Evolutionary conservation across 768 basidiomycete genomes (phyloP).

Genomic region (Suillus fuscotomentosus): DNA sequence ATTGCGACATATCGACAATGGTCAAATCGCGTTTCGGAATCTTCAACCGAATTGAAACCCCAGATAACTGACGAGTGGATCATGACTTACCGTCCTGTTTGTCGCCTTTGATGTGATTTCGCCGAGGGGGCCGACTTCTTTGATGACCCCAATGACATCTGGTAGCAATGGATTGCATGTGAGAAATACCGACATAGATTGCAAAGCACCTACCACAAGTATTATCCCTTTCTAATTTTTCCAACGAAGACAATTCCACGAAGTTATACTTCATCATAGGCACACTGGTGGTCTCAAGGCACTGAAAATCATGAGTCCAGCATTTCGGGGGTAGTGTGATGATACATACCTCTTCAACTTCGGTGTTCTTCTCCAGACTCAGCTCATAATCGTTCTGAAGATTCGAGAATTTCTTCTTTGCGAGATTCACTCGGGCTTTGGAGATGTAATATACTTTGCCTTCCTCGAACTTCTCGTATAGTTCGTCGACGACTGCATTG

Average conservation of each 20-base stretch:
- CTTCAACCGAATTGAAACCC: constrained; percentile 36
- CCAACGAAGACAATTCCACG: constrained; percentile 59
- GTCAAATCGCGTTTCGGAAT: constrained; percentile 87
- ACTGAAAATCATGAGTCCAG: constrained; percentile 44
- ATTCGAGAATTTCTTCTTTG: constrained; percentile 95
- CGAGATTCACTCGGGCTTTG: constrained; percentile 88
- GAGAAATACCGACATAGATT: neutral
- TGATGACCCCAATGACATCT: constrained; percentile 91
- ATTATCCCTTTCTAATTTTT: constrained; percentile 71
- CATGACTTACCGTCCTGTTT: constrained; percentile 52
- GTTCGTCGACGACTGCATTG: constrained; percentile 78
- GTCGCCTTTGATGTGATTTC: constrained; percentile 77
- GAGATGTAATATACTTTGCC: constrained; percentile 92
- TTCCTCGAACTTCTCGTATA: constrained; percentile 85
- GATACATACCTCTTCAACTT: constrained; percentile 73
- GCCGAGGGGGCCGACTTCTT: constrained; percentile 65
- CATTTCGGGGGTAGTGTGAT: neutral
- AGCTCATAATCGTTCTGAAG: constrained; percentile 93
- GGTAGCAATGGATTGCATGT: neutral
- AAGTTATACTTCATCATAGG: constrained; percentile 88
- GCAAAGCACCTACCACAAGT: constrained; percentile 60
- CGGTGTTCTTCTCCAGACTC: constrained; percentile 77
- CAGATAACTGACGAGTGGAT: neutral
- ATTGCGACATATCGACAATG: constrained; percentile 81
- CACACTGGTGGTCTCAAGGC: constrained; percentile 70